phyloP scores from a whole-genome alignment of 2,329 filamentous ascomycete genomes.

The Aspergillus flavus region DNA sequence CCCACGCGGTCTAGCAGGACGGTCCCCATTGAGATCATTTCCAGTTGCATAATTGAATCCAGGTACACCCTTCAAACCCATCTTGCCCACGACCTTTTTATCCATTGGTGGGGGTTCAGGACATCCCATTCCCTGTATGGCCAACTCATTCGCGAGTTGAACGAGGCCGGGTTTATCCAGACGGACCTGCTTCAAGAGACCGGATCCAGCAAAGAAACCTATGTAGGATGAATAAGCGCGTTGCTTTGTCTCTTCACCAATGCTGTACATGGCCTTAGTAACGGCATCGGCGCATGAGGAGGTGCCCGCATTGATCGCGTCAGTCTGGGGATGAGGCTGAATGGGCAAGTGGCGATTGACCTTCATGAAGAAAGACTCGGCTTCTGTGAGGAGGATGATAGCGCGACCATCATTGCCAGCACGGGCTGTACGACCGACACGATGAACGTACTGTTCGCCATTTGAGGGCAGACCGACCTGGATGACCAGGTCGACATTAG shows the following conservation, averaged over 20 bases:
- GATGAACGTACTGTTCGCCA: slow-evolving; percentile 53
- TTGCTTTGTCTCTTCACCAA: slow-evolving; percentile 37
- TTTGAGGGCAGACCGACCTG: slow-evolving; percentile 54
- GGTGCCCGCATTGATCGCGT: slow-evolving; percentile 42
- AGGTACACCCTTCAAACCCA: slow-evolving; percentile 43
- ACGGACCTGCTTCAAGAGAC: slow-evolving; percentile 33
- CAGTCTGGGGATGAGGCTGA: slow-evolving; percentile 48
- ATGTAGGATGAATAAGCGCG: slow-evolving; percentile 42
- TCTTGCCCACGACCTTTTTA: slow-evolving; percentile 41
- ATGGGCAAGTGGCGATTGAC: slow-evolving; percentile 55
- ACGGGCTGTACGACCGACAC: slow-evolving; percentile 66
- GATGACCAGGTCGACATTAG: slow-evolving; percentile 52
- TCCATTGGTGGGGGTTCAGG: slow-evolving; percentile 42
- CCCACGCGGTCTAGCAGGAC: slow-evolving; percentile 14
- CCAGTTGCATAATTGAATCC: slow-evolving; percentile 35
- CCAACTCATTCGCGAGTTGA: slow-evolving; percentile 40
- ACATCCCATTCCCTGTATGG: slow-evolving; percentile 40
- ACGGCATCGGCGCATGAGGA: slow-evolving; percentile 35
- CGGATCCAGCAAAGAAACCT: slow-evolving; percentile 39
- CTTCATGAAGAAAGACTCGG: slow-evolving; percentile 55
- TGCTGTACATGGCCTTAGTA: slow-evolving; percentile 27
- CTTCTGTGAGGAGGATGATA: slow-evolving; percentile 55
- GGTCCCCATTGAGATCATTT: slow-evolving; percentile 14
- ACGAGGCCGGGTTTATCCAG: slow-evolving; percentile 39
- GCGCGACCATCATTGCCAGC: slow-evolving; percentile 57